Percentiles rank a stretch among this genome's conserved stretches.
Evolutionary conservation across 805 yeast species (phyloP).

Genomic region (Ascoidea tarda): DNA sequence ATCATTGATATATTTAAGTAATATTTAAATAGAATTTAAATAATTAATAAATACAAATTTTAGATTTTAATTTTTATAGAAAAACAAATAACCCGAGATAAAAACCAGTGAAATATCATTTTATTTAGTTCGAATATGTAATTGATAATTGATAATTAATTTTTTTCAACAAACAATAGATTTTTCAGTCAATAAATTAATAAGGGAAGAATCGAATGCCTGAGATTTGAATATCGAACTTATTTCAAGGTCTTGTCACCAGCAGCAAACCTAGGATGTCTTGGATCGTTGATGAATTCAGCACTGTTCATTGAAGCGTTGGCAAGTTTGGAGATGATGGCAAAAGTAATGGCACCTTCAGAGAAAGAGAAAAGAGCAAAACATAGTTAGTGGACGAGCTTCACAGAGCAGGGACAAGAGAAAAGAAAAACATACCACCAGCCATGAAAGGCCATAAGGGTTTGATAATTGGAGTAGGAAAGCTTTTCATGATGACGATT

Average conservation of each 20-base stretch:
- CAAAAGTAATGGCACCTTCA: slow-evolving; percentile 40
- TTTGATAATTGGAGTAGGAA: slow-evolving; percentile 34
- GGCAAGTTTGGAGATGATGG: slow-evolving; percentile 56
- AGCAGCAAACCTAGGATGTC: slow-evolving; percentile 78
- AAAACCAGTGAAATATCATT: too few relatives aligned
- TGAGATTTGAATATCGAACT: background rate
- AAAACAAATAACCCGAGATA: too few relatives aligned
- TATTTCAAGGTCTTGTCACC: slow-evolving; percentile 32
- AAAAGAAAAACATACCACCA: slow-evolving; percentile 44
- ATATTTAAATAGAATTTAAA: too few relatives aligned
- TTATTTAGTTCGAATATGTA: too few relatives aligned
- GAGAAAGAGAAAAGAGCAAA: background rate
- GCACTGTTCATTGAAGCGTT: slow-evolving; percentile 54
- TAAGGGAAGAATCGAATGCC: too few relatives aligned
- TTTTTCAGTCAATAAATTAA: too few relatives aligned
- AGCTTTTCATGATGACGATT: slow-evolving; percentile 20
- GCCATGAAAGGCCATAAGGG: slow-evolving; percentile 82
- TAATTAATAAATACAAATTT: too few relatives aligned
- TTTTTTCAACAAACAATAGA: too few relatives aligned
- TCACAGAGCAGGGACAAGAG: background rate
- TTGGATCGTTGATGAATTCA: slow-evolving; percentile 87
- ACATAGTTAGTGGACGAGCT: background rate
- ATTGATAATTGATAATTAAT: too few relatives aligned
- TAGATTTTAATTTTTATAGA: too few relatives aligned
- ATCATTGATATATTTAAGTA: too few relatives aligned